These are phyloP conservation scores for Fusarium penzigii DNA, from an alignment of 2,329 filamentous ascomycete species.

Conservation along the genomic window DNA sequence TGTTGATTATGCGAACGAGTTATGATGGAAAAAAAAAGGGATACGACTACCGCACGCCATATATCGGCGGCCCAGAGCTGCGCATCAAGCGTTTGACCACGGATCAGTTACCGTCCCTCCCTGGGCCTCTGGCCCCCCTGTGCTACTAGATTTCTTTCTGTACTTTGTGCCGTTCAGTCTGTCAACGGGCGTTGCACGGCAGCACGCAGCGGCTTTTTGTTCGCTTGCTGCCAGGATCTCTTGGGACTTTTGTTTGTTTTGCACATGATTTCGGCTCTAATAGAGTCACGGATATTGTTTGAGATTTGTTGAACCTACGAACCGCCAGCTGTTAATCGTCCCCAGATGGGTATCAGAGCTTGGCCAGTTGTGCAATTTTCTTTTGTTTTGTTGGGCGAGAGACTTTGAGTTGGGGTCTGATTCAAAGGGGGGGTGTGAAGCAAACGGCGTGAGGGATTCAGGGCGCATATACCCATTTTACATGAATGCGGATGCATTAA, in stretches of 20 bases:
- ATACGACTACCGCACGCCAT: constrained; percentile 22
- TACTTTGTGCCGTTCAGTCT: constrained; percentile 11
- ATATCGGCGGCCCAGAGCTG: constrained; percentile 13
- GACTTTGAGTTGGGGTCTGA: constrained; percentile 10
- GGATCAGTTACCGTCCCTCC: constrained; percentile 8
- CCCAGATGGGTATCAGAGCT: neutral
- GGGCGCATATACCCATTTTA: constrained; percentile 38
- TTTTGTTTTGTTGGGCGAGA: constrained; percentile 4
- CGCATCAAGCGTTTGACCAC: constrained; percentile 6
- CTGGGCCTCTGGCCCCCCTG: constrained; percentile 11
- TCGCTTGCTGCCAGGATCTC: neutral
- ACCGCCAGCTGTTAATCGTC: neutral
- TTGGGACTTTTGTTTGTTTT: neutral
- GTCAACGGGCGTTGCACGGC: constrained; percentile 15
- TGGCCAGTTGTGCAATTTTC: neutral
- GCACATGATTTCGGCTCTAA: neutral
- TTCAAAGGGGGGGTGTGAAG: constrained; percentile 5
- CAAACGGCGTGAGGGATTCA: constrained; percentile 20
- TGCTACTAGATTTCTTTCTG: constrained; percentile 22
- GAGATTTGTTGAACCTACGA: neutral
- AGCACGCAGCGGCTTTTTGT: constrained; percentile 10
- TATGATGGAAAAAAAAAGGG: constrained; percentile 23
- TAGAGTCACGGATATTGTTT: neutral
- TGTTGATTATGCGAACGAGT: constrained; percentile 29
- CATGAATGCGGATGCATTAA: constrained; percentile 15